A percentile compares a stretch with the other conserved stretches of the same genome.
These are phyloP conservation scores for Lactarius quietus DNA, from an alignment of 768 basidiomycete species.

Conservation along the genomic window DNA sequence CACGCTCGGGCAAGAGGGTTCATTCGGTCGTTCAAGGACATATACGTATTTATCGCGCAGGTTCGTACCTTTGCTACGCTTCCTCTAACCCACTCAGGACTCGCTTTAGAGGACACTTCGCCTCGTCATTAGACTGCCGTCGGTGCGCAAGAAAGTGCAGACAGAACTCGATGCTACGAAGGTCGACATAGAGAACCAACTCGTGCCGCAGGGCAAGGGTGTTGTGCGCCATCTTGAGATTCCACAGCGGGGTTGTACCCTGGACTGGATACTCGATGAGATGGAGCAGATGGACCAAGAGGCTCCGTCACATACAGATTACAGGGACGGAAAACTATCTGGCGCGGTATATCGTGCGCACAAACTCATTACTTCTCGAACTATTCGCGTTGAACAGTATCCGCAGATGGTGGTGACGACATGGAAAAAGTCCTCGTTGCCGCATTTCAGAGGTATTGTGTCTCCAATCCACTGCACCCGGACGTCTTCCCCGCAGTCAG, in stretches of 20 bases:
- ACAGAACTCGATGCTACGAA: conserved; percentile 62
- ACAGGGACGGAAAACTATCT: conserved; percentile 70
- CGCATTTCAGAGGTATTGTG: conserved; percentile 77
- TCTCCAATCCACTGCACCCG: conserved; percentile 89
- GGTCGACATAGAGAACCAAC: conserved; percentile 59
- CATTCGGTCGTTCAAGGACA: conserved; percentile 43
- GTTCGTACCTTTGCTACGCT: conserved; percentile 35
- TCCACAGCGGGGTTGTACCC: conserved; percentile 57
- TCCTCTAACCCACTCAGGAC: background rate
- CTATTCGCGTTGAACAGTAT: background rate
- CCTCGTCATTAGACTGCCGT: conserved; percentile 59
- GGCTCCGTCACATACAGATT: conserved; percentile 45
- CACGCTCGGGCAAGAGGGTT: conserved; percentile 66
- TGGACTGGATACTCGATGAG: conserved; percentile 72
- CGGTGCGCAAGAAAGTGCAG: conserved; percentile 55
- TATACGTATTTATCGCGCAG: conserved; percentile 51
- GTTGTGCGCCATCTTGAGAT: conserved; percentile 65
- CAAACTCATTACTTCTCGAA: background rate
- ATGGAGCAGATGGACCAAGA: conserved; percentile 79
- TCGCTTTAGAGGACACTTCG: conserved; percentile 48
- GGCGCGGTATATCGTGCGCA: conserved; percentile 83
- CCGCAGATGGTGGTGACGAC: conserved; percentile 76
- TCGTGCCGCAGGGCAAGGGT: conserved; percentile 60
- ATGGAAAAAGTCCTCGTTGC: conserved; percentile 72
- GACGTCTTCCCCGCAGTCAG: conserved; percentile 89